These are phyloP conservation scores for Beta macrorhiza DNA, from an alignment of 179 eudicot genomes.

Conservation along the genomic window DNA sequence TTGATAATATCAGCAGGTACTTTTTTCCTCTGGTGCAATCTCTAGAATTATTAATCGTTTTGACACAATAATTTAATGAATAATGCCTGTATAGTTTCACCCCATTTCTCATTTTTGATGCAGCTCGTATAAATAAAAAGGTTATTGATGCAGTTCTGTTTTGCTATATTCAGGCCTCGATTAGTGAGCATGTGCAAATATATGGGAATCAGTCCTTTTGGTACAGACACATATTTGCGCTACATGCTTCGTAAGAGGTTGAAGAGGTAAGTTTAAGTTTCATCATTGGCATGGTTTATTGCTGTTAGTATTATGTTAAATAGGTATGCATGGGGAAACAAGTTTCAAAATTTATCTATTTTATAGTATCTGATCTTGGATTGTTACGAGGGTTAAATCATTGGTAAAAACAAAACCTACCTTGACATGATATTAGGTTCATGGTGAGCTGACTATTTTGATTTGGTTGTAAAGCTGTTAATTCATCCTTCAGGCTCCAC, in stretches of 20 bases:
- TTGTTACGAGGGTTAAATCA: background rate
- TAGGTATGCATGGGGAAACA: background rate
- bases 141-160: conserved; percentile 8
- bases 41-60: background rate
- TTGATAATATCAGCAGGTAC: conserved; percentile 92
- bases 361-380: background rate
- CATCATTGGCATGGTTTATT: background rate
- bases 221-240: conserved; percentile 74
- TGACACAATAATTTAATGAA: background rate
- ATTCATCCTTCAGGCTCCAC: too few species aligned
- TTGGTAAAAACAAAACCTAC: background rate
- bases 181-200: conserved; percentile 89
- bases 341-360: background rate
- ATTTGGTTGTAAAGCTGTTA: background rate
- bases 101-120: background rate
- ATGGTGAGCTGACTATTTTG: background rate
- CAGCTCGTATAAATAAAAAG: background rate
- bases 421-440: background rate
- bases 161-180: conserved; percentile 57
- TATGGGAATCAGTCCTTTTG: conserved; percentile 73
- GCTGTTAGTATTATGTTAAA: background rate
- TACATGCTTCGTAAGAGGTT: conserved; percentile 75
- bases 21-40: background rate
- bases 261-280: conserved; percentile 23
- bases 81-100: background rate